Conservation (phyloP, 768 basidiomycete genomes). For the Suillus hirtellus region DNA sequence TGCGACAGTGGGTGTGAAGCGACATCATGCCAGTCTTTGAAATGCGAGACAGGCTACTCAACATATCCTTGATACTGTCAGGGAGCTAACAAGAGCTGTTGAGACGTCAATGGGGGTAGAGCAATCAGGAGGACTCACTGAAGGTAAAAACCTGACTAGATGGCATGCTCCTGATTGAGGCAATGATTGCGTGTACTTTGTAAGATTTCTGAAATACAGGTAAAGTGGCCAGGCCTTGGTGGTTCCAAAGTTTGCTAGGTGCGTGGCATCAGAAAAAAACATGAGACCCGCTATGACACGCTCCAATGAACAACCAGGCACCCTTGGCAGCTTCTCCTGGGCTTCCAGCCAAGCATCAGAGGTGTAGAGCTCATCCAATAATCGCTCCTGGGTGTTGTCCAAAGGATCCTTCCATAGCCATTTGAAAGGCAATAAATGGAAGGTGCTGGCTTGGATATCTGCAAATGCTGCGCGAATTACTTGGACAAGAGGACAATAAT, state of each 20-base stretch:
- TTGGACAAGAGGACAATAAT: constrained; percentile 16
- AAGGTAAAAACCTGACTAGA: constrained; percentile 11
- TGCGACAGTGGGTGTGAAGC: constrained; percentile 8
- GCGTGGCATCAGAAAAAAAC: too few relatives aligned
- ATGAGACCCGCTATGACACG: too few relatives aligned
- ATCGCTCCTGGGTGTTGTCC: not conserved
- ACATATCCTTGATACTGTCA: too few relatives aligned
- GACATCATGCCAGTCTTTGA: not conserved
- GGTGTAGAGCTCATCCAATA: too few relatives aligned
- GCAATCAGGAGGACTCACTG: constrained; percentile 20
- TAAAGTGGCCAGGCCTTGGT: too few relatives aligned
- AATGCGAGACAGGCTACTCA: not conserved
- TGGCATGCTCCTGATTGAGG: constrained; percentile 18
- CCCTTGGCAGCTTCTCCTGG: too few relatives aligned
- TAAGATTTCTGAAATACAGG: too few relatives aligned
- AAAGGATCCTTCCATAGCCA: constrained; percentile 13
- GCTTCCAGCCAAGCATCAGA: too few relatives aligned
- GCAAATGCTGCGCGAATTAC: constrained; percentile 17
- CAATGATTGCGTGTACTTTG: constrained; percentile 11
- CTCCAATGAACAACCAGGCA: too few relatives aligned
- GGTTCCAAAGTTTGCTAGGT: too few relatives aligned
- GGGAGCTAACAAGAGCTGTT: not conserved
- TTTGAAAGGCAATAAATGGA: constrained; percentile 28
- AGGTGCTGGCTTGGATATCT: constrained; percentile 6
- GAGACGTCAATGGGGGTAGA: not conserved